Evolutionary conservation across 202 grass and related monocot genomes (phyloP), one percentile per base, ranked within the genome.

Genomic region (Tripidium arundinaceum): DNA sequence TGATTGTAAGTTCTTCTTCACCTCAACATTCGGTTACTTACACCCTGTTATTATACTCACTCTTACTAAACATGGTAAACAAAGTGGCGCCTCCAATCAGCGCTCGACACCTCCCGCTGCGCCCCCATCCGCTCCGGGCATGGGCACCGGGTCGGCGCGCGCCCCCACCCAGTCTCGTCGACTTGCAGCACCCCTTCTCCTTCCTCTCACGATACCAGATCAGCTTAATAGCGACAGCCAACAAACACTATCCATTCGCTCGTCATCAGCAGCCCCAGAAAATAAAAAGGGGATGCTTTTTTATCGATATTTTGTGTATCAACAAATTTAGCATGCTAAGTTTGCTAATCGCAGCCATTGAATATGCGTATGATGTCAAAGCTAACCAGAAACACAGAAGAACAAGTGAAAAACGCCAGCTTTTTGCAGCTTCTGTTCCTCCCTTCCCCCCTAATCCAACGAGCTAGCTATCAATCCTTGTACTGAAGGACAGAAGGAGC

Each of bases 41-140:
- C n/a, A n/a, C n/a, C n/a, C n/a, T n/a, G n/a, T n/a, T n/a, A n/a
- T n/a, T n/a, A n/a, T n/a, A n/a, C n/a, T n/a, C n/a, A n/a, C n/a
- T n/a, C n/a, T n/a, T n/a, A n/a, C n/a, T n/a, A n/a, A n/a, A n/a
- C n/a, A n/a, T n/a, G n/a, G n/a, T n/a, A n/a, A n/a, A n/a, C n/a
- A n/a, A n/a, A n/a, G n/a, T n/a, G n/a, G n/a, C n/a, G n/a, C n/a
- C 18, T 9, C 43, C 13, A 87, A 87, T 73, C 34, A 74, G 77
- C 38, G 29, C 2, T 33, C 60, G 80, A 79, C 85, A 74, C 26
- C 74, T 73, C 47, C 66, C 57, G 40, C 22, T 3, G 72, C 79
- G 24, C 74, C 4, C 72, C 65, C 75, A 54, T 69, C 63, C 54
- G 76, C 62, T 25, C 41, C 52, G 76, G 81, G 58, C 76, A 84